These are phyloP conservation scores for Terana coerulea DNA, from an alignment of 768 basidiomycete species.

Conservation along the genomic window DNA sequence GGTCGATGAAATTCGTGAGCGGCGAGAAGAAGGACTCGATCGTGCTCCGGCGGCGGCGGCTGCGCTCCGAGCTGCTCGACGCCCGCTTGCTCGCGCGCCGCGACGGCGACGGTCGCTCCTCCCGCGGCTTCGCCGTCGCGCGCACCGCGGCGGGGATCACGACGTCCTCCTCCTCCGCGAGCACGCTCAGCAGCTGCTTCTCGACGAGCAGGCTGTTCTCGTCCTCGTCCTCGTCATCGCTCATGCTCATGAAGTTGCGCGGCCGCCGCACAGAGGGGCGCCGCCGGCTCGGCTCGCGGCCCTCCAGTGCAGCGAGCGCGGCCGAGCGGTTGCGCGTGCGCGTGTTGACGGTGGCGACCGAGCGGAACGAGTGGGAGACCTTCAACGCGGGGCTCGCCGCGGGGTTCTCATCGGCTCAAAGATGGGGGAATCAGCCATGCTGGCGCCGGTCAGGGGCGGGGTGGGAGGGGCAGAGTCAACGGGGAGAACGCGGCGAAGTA, in stretches of 20 bases:
- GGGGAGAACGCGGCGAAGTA: conserved; percentile 22
- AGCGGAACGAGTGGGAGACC: conserved; percentile 24
- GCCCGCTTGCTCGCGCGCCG: not conserved
- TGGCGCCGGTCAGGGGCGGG: conserved; percentile 22
- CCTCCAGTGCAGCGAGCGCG: conserved; percentile 65
- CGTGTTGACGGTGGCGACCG: conserved; percentile 42
- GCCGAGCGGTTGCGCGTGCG: conserved; percentile 49
- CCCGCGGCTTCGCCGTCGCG: conserved; percentile 4
- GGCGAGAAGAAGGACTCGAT: conserved; percentile 48
- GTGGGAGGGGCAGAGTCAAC: conserved; percentile 6
- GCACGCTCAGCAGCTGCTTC: conserved; percentile 19
- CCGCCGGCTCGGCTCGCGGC: conserved; percentile 20
- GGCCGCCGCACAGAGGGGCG: conserved; percentile 17
- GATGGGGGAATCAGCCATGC: conserved; percentile 16
- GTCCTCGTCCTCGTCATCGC: conserved; percentile 56
- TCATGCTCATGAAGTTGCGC: conserved; percentile 65
- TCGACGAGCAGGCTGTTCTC: conserved; percentile 1
- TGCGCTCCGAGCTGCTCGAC: conserved; percentile 16
- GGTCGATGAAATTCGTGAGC: conserved; percentile 62
- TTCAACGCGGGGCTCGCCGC: conserved; percentile 12
- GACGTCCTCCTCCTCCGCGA: conserved; percentile 28
- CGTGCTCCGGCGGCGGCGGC: conserved; percentile 37
- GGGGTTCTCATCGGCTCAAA: conserved; percentile 19
- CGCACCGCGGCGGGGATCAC: conserved; percentile 13
- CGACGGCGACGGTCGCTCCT: not conserved